Conservation (phyloP, 176 grass and related monocot species). For the Carex littledalei region DNA sequence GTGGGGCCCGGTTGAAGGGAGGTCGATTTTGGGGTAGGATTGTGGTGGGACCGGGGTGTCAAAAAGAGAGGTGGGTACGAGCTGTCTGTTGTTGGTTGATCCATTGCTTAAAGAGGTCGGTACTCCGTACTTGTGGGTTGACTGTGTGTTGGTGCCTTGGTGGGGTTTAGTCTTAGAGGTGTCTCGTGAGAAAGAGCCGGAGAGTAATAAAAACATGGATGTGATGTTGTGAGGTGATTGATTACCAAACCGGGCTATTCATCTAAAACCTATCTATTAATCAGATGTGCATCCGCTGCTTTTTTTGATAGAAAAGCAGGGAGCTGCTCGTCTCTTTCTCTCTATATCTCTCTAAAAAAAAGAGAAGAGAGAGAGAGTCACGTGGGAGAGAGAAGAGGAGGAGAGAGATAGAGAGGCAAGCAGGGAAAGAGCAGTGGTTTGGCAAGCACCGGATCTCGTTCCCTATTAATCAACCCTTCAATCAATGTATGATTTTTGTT, state of each 20-base stretch:
- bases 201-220: background rate
- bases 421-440: too few relatives aligned
- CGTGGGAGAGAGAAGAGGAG: too few relatives aligned
- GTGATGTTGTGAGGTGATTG: background rate
- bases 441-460: too few relatives aligned
- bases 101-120: background rate
- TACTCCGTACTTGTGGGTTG: background rate
- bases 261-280: too few relatives aligned
- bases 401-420: too few relatives aligned
- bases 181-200: background rate
- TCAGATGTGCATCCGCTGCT: too few relatives aligned
- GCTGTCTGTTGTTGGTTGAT: background rate
- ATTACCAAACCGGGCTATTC: background rate
- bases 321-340: too few relatives aligned
- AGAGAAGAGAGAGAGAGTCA: too few relatives aligned
- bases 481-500: too few relatives aligned
- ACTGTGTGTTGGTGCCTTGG: background rate
- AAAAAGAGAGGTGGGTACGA: constrained; percentile 35
- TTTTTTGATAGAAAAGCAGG: too few relatives aligned
- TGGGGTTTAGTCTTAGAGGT: background rate
- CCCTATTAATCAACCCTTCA: too few relatives aligned
- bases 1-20: background rate
- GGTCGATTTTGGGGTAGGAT: background rate
- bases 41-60: background rate
- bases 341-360: too few relatives aligned